Evolutionary conservation across 768 basidiomycete genomes (phyloP), one percentile per base, ranked within the genome.

Genomic region (Atractiella rhizophila): DNA sequence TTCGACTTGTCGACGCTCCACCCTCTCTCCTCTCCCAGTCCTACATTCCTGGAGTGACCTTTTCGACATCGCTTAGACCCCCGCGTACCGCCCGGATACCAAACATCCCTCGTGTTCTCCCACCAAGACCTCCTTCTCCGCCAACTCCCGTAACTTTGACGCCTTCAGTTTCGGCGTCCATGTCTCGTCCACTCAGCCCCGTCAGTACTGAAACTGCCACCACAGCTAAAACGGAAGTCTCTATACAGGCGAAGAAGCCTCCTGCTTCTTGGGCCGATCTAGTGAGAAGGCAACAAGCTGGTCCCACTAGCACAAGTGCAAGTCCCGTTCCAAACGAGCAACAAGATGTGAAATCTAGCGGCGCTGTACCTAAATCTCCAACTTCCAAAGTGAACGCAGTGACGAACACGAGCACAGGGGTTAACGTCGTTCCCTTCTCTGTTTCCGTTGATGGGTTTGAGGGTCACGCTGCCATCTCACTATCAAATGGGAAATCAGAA

Each of bases 211-310:
- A 35, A 21, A 16, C 12, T 16, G n/a, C 11, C 29, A 30, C 29
- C 29, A 30, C n/a, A 11, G 29, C n/a, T 16, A 16, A 11, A 11
- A 30, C 29, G 29, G 11, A 11, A 11, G 12, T 16, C n/a, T 30
- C 29, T 11, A 13, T 28, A 13, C 23, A 23, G 28, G 23, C 31
- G 13, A 43, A 43, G 23, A 35, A 43, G 28, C 43, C 46, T 18
- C 45, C 45, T 13, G 32, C 27, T 23, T 45, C 44, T 12, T 47
- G 46, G 46, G 46, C 46, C 18, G 46, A 47, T 21, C 29, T 47
- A 7, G 32, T 47, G 3, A 28, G 46, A 16, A 30, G 29, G n/a
- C n/a, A 11, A 30, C 12, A 11, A 16, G 12, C 11, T 11, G 29
- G 29, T 11, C 11, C 29, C 11, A 30, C 12, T 11, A 30, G 29